Evolutionary conservation across 768 basidiomycete genomes (phyloP).

Genomic region (Leccinum broughii): DNA sequence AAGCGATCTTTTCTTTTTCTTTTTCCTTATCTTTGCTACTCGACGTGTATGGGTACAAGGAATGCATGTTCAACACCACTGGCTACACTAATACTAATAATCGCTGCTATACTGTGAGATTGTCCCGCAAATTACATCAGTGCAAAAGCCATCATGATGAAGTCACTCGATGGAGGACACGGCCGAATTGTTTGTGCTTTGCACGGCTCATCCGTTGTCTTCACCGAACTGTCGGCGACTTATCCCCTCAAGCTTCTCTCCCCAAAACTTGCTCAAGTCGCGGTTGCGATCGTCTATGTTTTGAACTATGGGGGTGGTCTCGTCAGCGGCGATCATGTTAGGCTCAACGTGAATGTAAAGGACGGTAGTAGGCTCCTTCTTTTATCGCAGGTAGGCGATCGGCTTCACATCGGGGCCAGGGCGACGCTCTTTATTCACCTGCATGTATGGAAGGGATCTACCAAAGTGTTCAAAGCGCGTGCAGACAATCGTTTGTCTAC

Average conservation of each 20-base stretch:
- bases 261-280: conserved; percentile 51
- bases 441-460: conserved; percentile 63
- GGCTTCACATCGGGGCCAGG: background rate
- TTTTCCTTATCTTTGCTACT: conserved; percentile 22
- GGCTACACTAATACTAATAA: conserved; percentile 25
- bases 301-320: conserved; percentile 91
- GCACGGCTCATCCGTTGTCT: conserved; percentile 57
- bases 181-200: conserved; percentile 58
- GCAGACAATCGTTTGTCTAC: conserved; percentile 57
- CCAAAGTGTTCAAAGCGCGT: conserved; percentile 90
- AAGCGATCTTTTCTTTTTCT: conserved; percentile 5
- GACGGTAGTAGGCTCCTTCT: conserved; percentile 61
- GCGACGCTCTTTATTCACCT: conserved; percentile 4
- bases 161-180: conserved; percentile 39
- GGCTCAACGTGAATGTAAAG: conserved; percentile 61
- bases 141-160: conserved; percentile 1
- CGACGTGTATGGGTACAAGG: conserved; percentile 41
- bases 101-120: background rate
- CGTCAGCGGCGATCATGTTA: conserved; percentile 79
- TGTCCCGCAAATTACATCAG: background rate
- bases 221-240: conserved; percentile 73
- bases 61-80: conserved; percentile 33
- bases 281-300: conserved; percentile 72
- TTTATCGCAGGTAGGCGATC: conserved; percentile 73
- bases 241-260: conserved; percentile 91